Conservation (phyloP, 2,329 filamentous ascomycete species). For the Ceratocystis harringtonii region DNA sequence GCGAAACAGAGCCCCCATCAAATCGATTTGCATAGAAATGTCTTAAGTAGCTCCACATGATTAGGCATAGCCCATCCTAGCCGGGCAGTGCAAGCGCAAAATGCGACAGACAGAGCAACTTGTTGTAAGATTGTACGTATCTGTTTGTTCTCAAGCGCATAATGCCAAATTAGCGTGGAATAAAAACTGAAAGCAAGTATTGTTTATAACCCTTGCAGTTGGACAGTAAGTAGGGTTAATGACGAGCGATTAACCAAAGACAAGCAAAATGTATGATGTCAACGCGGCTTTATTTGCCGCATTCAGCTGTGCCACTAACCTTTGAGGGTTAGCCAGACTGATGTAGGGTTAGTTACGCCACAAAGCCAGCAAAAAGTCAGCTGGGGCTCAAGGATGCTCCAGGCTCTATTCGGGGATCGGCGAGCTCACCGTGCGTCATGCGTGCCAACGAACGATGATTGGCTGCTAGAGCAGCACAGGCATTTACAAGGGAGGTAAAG, state of each 20-base stretch:
- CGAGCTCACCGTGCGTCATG: slow-evolving; percentile 5
- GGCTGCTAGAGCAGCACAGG: not conserved
- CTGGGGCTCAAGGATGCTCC: not conserved
- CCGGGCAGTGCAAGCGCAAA: not conserved
- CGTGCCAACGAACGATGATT: not conserved
- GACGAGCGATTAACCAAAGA: too few relatives aligned
- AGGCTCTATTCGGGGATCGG: not conserved
- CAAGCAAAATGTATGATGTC: too few relatives aligned
- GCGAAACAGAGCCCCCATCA: not conserved
- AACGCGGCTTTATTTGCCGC: too few relatives aligned
- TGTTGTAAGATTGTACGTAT: too few relatives aligned
- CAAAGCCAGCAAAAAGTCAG: not conserved
- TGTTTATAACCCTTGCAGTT: not conserved
- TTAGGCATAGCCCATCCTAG: not conserved
- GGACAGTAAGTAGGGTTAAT: accelerated
- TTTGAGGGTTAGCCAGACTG: not conserved
- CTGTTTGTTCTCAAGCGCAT: too few relatives aligned
- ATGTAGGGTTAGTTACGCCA: not conserved
- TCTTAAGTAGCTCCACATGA: not conserved
- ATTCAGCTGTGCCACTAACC: too few relatives aligned
- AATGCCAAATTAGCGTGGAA: too few relatives aligned
- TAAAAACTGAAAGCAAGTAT: too few relatives aligned
- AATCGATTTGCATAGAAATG: not conserved
- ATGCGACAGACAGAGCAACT: too few relatives aligned
- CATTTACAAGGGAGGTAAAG: not conserved